Base-by-base conservation (phyloP, 352 stramenopile genomes). In the Pythium rhizo-oryzae region DNA sequence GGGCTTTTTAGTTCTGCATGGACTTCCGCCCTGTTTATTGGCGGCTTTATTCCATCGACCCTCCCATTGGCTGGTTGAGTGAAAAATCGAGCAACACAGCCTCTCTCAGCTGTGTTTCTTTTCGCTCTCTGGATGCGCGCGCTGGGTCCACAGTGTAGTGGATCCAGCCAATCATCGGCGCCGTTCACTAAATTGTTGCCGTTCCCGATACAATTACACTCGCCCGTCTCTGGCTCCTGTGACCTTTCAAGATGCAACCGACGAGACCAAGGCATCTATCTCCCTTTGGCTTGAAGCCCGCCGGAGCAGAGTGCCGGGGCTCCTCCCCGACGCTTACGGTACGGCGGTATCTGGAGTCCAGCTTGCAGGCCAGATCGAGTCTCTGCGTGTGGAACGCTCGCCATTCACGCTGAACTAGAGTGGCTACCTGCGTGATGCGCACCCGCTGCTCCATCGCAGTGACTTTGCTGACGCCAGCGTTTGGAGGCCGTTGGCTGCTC, bases 221-320 rank as follows among this genome's bases (percentile, higher is more conserved):
- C 11, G 25, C 16, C 18, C 4, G 51, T 63, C 62, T 62, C 62
- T 63, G 62, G 62, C 62, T 62, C 61, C 19, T 33, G 62, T 59
- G 62, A 51, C 62, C 62, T 69, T 69, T 69, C 62, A 69, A 57
- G 62, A 69, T 69, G 43, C 62, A 63, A 62, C 62, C 33, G 62
- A 69, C 54, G 54, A 69, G 62, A 69, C 54, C 56, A 8, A 16
- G 2, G 18, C 9, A 15, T 16, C 12, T 46, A n/a, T 41, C 35
- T 12, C 41, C 41, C 41, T 8, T 50, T 60, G 35, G 19, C 53
- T 59, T 33, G 53, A 60, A 60, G 54, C 46, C 30, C 46, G 7
- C 16, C 9, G 39, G 3, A n/a, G 41, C 41, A 47, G 5, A 21
- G 15, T n/a, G 18, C 41, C 1, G 41, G 41, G 21, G 41, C 41